Base-by-base conservation (phyloP, 371 early-diverging fungal species). In the Lichtheimia hyalospora region DNA sequence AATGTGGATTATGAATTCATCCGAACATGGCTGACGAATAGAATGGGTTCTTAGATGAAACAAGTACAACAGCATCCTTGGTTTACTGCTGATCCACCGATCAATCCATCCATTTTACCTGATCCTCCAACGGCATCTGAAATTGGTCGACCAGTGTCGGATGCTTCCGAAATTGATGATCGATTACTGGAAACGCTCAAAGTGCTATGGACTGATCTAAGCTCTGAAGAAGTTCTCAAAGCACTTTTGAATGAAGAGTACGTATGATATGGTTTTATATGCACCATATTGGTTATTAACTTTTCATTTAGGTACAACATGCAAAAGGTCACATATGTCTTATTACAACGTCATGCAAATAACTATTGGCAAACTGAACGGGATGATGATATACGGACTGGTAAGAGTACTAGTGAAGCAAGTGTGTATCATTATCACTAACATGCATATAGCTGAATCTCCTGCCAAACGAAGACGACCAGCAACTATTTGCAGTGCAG, bases 241-340 rank as follows among this genome's bases (percentile, higher is more conserved):
- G 77, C 74, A 5, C 56, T 79, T 25, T 59, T 79, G 41, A 76
- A 71, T 55, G 62, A 69, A 24, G 70, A 76, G 80, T 76, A 73
- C 57, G 68, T 56, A 20, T 50, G 44, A 13, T 53, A 5, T 24
- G 14, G 5, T 54, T 16, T 6, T 28, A 16, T 51, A 3, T n/a
- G 13, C 14, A 14, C 18, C 13, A 20, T 52, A n/a, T 18, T 7
- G n/a, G 5, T 10, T 15, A 5, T 39, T n/a, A 7, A 54, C 53
- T 18, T 49, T 24, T 41, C 5, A 14, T 28, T 23, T 54, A 79
- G 80, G 23, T 71, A 80, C 23, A 80, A 80, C 46, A 80, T 80
- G 81, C 81, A 77, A 64, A 80, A 80, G 40, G 77, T 77, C 0
- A 77, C 77, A 2, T 80, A 80, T 66, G 77, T 80, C 6, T 25